These are phyloP conservation scores for Heritiera littoralis DNA, from an alignment of 345 rosid genomes.

Conservation along the genomic window DNA sequence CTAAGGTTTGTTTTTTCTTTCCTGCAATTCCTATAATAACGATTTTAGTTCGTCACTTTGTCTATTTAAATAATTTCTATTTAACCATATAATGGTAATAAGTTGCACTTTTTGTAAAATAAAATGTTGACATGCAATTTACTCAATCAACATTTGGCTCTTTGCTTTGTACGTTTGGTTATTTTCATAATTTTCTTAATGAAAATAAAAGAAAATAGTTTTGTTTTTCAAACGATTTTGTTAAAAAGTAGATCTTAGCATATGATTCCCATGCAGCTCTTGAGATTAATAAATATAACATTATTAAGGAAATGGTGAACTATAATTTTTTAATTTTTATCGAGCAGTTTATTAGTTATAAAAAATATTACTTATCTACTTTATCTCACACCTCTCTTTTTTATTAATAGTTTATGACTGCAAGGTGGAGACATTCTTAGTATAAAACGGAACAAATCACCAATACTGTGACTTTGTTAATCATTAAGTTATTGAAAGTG, in stretches of 20 bases:
- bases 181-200: background rate
- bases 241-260: background rate
- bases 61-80: background rate
- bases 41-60: background rate
- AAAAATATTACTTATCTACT: background rate
- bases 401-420: too few relatives aligned
- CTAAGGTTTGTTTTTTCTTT: slow-evolving; percentile 45
- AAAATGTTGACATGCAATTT: background rate
- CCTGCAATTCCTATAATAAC: slow-evolving; percentile 7
- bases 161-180: too few relatives aligned
- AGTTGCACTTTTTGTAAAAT: slow-evolving; percentile 5
- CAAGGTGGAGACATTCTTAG: too few relatives aligned
- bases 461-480: too few relatives aligned
- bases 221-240: background rate
- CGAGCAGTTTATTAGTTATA: background rate
- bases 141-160: background rate
- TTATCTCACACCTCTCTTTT: too few relatives aligned
- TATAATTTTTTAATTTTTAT: background rate
- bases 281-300: background rate
- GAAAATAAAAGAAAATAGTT: background rate
- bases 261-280: background rate
- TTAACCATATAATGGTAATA: background rate
- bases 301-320: background rate
- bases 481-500: too few relatives aligned
- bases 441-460: too few relatives aligned